These are phyloP conservation scores for Erythrobasidium hasegawianum DNA, from an alignment of 1,284 basidiomycete species.

Conservation along the genomic window DNA sequence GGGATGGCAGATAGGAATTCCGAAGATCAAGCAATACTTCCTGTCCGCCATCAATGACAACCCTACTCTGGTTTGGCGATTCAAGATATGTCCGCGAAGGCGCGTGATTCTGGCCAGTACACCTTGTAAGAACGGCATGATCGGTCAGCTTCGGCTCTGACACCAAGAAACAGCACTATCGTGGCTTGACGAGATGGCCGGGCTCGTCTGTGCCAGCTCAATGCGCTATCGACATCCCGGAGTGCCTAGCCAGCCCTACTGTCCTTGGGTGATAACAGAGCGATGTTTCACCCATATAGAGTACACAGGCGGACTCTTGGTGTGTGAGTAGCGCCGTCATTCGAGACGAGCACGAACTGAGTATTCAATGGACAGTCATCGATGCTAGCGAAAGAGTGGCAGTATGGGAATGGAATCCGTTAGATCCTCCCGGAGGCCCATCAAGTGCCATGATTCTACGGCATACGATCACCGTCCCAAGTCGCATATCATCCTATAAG, in stretches of 20 bases:
- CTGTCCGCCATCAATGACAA: not conserved
- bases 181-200: not conserved
- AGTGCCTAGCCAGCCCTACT: not conserved
- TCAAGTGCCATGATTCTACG: not conserved
- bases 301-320: conserved; percentile 16
- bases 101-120: conserved; percentile 10
- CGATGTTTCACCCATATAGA: conserved; percentile 23
- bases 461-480: conserved; percentile 3
- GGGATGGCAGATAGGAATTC: not conserved
- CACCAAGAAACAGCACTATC: not conserved
- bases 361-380: not conserved
- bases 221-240: not conserved
- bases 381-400: not conserved
- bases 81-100: conserved; percentile 20
- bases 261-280: not conserved
- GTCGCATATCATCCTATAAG: conserved; percentile 11
- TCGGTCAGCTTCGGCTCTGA: too few relatives aligned
- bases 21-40: not conserved
- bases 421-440: not conserved
- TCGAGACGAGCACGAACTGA: not conserved
- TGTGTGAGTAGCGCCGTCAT: conserved; percentile 6
- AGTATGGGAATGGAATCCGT: not conserved
- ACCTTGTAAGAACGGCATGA: not conserved
- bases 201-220: not conserved
- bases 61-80: conserved; percentile 18